Evolutionary conservation across 2,329 filamentous ascomycete genomes (phyloP).

Genomic region (Ophiostoma perfectum): DNA sequence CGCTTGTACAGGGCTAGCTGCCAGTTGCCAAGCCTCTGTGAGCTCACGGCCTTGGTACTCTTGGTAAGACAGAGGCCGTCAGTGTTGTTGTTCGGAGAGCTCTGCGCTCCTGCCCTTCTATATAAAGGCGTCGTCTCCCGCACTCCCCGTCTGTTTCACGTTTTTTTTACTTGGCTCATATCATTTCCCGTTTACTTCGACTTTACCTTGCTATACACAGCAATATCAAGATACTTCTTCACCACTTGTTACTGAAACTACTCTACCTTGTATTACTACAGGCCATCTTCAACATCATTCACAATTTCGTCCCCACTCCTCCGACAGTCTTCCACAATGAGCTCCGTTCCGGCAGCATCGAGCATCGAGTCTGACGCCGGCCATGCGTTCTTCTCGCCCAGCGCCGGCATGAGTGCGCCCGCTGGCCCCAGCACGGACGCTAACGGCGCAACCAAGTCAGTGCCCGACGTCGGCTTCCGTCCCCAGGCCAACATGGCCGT

Average conservation of each 20-base stretch:
- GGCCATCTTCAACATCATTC: neutral
- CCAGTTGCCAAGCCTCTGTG: constrained; percentile 12
- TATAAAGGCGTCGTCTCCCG: too few species aligned
- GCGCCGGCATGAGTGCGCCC: constrained; percentile 7
- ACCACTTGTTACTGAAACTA: neutral
- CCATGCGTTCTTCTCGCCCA: constrained; percentile 4
- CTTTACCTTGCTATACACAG: too few species aligned
- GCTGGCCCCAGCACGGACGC: neutral
- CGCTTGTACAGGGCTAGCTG: neutral
- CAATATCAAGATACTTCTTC: neutral
- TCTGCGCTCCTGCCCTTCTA: neutral
- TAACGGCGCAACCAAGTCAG: neutral
- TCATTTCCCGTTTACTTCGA: too few species aligned
- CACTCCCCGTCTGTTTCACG: too few species aligned
- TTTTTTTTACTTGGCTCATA: too few species aligned
- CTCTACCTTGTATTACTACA: neutral
- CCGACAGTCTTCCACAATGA: constrained; percentile 4
- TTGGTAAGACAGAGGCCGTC: too few species aligned
- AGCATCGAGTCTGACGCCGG: neutral
- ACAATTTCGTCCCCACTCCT: constrained; percentile 12
- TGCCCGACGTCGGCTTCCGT: constrained; percentile 39
- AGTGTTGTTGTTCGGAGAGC: neutral
- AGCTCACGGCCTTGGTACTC: neutral
- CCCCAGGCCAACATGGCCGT: constrained; percentile 59
- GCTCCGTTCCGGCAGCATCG: neutral